Percentiles rank a stretch among this genome's conserved stretches.
Evolutionary conservation across 164 flowering plant genomes (phyloP).

Genomic region (Macadamia tetraphylla): DNA sequence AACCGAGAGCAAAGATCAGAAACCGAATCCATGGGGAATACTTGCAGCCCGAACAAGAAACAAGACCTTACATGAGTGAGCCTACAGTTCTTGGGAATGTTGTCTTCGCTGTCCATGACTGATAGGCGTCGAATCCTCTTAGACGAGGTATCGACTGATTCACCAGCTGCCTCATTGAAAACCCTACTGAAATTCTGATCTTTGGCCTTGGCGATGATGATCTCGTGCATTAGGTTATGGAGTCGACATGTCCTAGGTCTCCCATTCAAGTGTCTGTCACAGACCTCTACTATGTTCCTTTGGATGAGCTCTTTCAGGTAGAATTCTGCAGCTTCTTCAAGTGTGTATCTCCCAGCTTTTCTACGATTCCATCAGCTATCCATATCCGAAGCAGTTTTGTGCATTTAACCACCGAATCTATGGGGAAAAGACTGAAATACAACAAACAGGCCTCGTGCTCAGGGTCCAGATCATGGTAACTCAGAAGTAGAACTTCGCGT

Average conservation of each 20-base stretch:
- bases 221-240: conserved; percentile 13
- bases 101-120: not conserved
- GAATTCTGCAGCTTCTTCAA: conserved; percentile 15
- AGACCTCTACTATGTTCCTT: conserved; percentile 10
- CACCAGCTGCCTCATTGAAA: not conserved
- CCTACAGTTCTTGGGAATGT: not conserved
- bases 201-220: conserved; percentile 6
- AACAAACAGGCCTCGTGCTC: conserved; percentile 20
- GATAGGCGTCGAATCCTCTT: conserved; percentile 10
- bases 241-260: not conserved
- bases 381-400: conserved; percentile 21
- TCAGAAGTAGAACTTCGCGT: conserved; percentile 2
- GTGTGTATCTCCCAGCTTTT: not conserved
- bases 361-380: conserved; percentile 24
- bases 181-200: conserved; percentile 3
- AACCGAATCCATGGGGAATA: not conserved
- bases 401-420: conserved; percentile 12
- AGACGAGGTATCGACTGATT: not conserved
- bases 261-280: conserved; percentile 1
- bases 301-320: conserved; percentile 14
- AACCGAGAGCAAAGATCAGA: not conserved
- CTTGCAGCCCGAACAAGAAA: not conserved
- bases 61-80: not conserved
- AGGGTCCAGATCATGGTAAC: conserved; percentile 19
- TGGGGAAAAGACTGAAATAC: conserved; percentile 24